Base-by-base conservation (phyloP, 345 rosid genomes). In the Sisymbrium irio region DNA sequence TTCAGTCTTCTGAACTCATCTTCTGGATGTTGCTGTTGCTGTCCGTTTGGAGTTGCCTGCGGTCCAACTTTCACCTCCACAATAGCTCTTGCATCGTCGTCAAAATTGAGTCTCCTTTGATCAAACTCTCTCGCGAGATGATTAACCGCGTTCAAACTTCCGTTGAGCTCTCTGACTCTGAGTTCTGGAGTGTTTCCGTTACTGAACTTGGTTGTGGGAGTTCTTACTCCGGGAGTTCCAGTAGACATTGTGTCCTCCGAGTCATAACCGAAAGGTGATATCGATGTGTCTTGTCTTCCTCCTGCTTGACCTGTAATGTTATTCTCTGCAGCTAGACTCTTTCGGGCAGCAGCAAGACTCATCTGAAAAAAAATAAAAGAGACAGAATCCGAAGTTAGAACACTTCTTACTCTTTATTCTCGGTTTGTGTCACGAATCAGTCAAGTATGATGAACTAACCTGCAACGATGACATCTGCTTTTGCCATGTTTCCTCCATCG, bases 401-500 rank as follows among this genome's bases (percentile, higher is more conserved):
- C n/a, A 66, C 20, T 58, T 76, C 61, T 7, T 39, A 40, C 30
- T 30, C 11, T 30, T n/a, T 14, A 55, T 32, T 5, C 8, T 55
- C 12, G 3, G 40, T 55, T 54, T n/a, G 22, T 30, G 20, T 53
- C 60, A 3, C 12, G 32, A 35, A 36, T 18, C 32, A 15, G 33
- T 7, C 14, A 53, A 37, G 32, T 20, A 19, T 60, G 20, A 55
- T 20, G 20, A 30, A 30, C 39, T 32, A 69, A 88, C 99, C 79
- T 92, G 99, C 83, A 90, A 78, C 13, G 99, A 85, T 8, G 83
- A 77, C 92, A 96, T 88, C 79, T 96, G 98, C 78, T 83, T 89
- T 78, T 89, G 90, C 98, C 98, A 96, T 76, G 83, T 83, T 69
- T 92, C 98, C 82, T 95, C 99, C 97, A 89, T 90, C 14, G 90